Evolutionary conservation across 495 filamentous ascomycete genomes (phyloP), one percentile per base, ranked within the genome.

Genomic region (Penicillium samsonianum): DNA sequence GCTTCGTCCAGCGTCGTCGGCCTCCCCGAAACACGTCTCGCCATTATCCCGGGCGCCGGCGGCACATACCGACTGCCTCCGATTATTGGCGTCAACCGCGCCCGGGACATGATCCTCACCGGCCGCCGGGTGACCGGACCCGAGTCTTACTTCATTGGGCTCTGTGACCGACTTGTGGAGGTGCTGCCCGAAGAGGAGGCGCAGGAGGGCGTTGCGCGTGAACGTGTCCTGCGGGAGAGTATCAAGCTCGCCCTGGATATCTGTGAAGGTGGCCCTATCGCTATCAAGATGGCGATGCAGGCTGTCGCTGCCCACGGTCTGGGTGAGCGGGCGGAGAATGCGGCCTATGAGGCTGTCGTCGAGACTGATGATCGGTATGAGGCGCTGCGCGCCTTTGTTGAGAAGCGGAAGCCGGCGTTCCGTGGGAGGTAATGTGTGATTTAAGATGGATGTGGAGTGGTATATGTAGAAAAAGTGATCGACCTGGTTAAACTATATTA

Each of bases 31-130:
- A 97, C 94, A 0, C 77, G 91, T 0, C 81, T 98, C 1, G 94
- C 87, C 22, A 98, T 98, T 64, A 88, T 98, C 56, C 94, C 94
- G 6, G 94, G 94, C 42, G 95, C 94, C 0, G 94, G 94, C 6
- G 94, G 94, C 17, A 96, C 92, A 0, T 92, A 90, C 68, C 85
- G 94, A 5, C 81, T 98, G 0, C 91, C 90, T 0, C 73, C 72
- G 0, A 64, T 98, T 16, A 86, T 98, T 51, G 95, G 94, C 5
- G 68, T 84, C 5, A 70, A 78, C 8, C 82, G 89, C 22, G 94
- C 94, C 7, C 76, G 91, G 43, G 91, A 98, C 65, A 70, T 97
- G 45, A 84, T 97, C 8, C 71, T 97, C 11, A 98, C 92, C 0
- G 94, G 93, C 5, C 81, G 94, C 9, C 77, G 89, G 50, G 87